Evolutionary conservation across 306 rosid species (phyloP).

Genomic region (Quercus suber): DNA sequence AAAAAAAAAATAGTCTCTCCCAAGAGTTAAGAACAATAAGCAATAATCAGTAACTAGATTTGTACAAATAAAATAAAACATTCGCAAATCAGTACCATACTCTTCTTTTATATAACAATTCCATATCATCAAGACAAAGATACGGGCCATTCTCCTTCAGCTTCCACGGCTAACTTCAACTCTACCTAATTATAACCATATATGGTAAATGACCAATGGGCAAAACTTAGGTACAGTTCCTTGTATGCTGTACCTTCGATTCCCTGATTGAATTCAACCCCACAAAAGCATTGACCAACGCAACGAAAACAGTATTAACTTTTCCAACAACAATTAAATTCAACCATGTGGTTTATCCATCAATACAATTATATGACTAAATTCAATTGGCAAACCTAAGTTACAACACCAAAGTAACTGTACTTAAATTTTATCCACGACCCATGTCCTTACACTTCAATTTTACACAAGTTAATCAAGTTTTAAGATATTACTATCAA

Average conservation of each 20-base stretch:
- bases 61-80: not conserved
- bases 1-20: not conserved
- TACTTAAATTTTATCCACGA: too few species aligned
- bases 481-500: not conserved
- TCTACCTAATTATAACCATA: not conserved
- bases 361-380: too few species aligned
- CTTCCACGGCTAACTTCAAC: not conserved
- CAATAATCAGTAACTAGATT: not conserved
- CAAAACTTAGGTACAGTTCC: too few species aligned
- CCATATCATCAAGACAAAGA: not conserved
- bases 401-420: too few species aligned
- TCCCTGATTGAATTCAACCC: too few species aligned
- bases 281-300: too few species aligned
- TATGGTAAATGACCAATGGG: not conserved
- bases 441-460: not conserved
- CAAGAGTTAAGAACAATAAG: not conserved
- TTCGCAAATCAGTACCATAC: too few species aligned
- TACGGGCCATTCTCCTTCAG: not conserved
- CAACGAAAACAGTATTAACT: too few species aligned
- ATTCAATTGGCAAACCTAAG: too few species aligned
- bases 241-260: too few species aligned
- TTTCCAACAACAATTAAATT: too few species aligned
- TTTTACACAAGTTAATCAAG: not conserved
- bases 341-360: too few species aligned
- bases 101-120: not conserved